Evolutionary conservation across 1,284 basidiomycete genomes (phyloP), one percentile per base, ranked within the genome.

Genomic region (Inonotus hispidus): DNA sequence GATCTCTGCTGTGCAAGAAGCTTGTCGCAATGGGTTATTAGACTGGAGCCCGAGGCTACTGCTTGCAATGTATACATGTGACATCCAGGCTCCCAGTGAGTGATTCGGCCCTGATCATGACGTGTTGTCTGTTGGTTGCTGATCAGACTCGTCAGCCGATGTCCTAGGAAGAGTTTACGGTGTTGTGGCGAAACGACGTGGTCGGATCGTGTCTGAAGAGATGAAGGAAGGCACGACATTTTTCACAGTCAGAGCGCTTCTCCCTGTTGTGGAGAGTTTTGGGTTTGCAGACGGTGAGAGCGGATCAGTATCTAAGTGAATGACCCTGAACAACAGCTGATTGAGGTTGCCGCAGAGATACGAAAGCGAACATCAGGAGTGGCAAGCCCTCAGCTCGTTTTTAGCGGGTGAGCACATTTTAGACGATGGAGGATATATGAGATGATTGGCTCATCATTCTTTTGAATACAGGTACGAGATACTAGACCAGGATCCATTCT

Each of bases 141-240:
- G 45, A 54, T 27, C 19, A n/a, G 19, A 45, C 45, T 53, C 53
- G 64, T 61, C 67, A 96, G 93, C 94, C 68, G 97, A 99, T 66
- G 97, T 98, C 0, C 82, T 99, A 46, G 97, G 97, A 6, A 99
- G 98, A 72, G 95, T 99, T 0, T 99, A 99, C 69, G 96, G 87
- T 2, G 97, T 99, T 14, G 90, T 99, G 1, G 88, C 95, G 0
- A 87, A 88, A 70, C 84, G 97, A 62, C 82, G 94, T 58, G 97
- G 97, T 1, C 82, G 91, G 58, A 96, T 99, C 66, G 84, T 96
- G 7, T 90, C 92, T 7, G 97, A 99, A 72, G 97, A 99, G 74
- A 98, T 99, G 93, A 98, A 96, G 72, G 95, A 99, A 71, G 95
- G 97, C 0, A 98, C 95, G 0, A 83, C 89, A 0, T 97, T 98